Percentiles rank a stretch among this genome's conserved stretches.
phyloP scores from a whole-genome alignment of 2,329 filamentous ascomycete genomes.

The Calonectria pteridis region DNA sequence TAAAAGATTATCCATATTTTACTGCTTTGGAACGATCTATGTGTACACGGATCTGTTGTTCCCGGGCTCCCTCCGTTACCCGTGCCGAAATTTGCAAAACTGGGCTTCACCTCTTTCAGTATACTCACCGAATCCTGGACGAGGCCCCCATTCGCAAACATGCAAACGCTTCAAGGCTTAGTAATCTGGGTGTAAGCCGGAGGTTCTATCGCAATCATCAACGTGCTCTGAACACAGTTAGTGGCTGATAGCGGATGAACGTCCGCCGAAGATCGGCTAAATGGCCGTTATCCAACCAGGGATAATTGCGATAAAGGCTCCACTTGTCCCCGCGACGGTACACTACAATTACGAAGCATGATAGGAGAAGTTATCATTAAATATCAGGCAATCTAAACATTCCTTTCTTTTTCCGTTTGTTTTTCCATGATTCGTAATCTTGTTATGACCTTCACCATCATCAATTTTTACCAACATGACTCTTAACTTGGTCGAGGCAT shows the following conservation, averaged over 20 bases:
- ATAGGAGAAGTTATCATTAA: not conserved
- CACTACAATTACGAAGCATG: not conserved
- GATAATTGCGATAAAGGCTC: not conserved
- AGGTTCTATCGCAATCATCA: not conserved
- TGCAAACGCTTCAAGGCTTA: not conserved
- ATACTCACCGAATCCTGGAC: no score
- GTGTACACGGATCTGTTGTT: not conserved
- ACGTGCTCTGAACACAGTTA: not conserved
- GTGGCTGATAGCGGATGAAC: not conserved
- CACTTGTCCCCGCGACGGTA: not conserved
- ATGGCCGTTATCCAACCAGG: not conserved
- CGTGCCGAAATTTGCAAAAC: no score
- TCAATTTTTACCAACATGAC: not conserved
- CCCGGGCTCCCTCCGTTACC: not conserved
- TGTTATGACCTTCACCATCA: no score
- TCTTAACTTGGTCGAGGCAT: slow-evolving; percentile 41
- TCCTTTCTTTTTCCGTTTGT: not conserved
- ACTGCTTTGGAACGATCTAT: no score
- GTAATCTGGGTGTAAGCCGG: not conserved
- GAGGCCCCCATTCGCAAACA: not conserved
- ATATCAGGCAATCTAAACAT: not conserved
- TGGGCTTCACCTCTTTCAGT: no score
- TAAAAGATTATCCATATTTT: no score
- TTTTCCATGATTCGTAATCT: not conserved
- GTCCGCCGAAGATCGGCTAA: not conserved